Conservation (phyloP, 495 filamentous ascomycete species). For the Podospora tetraspora region DNA sequence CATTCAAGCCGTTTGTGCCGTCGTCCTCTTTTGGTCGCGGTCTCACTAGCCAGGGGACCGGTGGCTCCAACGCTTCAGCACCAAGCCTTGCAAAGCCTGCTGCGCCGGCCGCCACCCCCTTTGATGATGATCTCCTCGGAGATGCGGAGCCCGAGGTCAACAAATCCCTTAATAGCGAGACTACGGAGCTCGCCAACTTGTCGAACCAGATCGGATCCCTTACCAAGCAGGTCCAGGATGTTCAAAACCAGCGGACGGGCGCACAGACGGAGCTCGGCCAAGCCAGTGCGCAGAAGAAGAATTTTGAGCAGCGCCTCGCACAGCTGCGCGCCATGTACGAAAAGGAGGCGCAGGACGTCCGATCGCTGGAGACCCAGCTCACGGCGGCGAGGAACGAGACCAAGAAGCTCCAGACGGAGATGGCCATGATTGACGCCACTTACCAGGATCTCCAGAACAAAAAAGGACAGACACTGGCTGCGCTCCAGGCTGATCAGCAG, state of each 20-base stretch:
- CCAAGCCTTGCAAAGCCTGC: conserved; percentile 28
- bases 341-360: conserved; percentile 82
- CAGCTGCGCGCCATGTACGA: conserved; percentile 85
- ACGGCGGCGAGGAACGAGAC: conserved; percentile 70
- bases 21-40: conserved; percentile 85
- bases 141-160: conserved; percentile 87
- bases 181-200: conserved; percentile 88
- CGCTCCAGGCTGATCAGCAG: conserved; percentile 78
- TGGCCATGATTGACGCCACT: conserved; percentile 71
- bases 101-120: conserved; percentile 44
- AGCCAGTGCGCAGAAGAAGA: conserved; percentile 76
- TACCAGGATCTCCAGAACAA: conserved; percentile 82
- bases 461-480: conserved; percentile 66
- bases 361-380: conserved; percentile 76
- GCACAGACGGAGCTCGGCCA: conserved; percentile 76
- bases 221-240: conserved; percentile 87
- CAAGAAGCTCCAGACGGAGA: conserved; percentile 73
- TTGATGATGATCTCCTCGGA: conserved; percentile 86
- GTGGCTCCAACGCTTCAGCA: conserved; percentile 55
- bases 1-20: conserved; percentile 86
- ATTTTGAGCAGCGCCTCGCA: conserved; percentile 80
- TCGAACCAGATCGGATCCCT: conserved; percentile 90
- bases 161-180: conserved; percentile 81
- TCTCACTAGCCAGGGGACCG: conserved; percentile 71
- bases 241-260: conserved; percentile 70